phyloP scores from a whole-genome alignment of 1,139 yeast species.

The Entelexis paramagnoliae region DNA sequence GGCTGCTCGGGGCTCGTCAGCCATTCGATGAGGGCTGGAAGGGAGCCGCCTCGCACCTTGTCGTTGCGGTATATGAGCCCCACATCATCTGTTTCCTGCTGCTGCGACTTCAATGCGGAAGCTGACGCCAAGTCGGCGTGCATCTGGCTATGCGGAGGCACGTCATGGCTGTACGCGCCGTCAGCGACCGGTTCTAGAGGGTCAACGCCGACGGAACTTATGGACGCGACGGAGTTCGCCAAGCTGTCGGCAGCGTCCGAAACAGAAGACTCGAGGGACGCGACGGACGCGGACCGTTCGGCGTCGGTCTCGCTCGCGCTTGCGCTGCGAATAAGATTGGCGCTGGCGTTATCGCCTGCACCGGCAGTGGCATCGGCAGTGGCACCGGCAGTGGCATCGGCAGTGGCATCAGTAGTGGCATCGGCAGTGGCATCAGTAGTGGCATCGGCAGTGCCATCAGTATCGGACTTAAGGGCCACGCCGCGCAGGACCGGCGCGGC shows the following conservation, averaged over 20 bases:
- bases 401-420: no score
- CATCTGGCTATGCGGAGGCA: not conserved
- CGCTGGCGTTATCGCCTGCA: no score
- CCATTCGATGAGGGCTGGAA: constrained; percentile 22
- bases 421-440: no score
- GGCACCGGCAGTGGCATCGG: no score
- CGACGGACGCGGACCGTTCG: no score
- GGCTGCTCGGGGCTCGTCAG: constrained; percentile 12
- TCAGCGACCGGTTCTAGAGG: not conserved
- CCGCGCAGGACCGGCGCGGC: not conserved
- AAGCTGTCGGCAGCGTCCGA: not conserved
- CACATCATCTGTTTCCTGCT: not conserved
- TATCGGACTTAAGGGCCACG: not conserved
- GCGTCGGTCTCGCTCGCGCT: not conserved
- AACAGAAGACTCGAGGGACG: not conserved
- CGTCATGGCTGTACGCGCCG: not conserved
- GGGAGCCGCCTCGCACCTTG: constrained; percentile 23
- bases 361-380: no score
- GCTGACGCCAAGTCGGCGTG: not conserved
- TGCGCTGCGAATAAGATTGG: no score
- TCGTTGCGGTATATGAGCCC: constrained; percentile 21
- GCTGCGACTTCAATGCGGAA: not conserved
- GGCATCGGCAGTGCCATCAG: no score
- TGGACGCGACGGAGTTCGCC: not conserved
- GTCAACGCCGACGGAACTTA: not conserved